phyloP scores from a whole-genome alignment of 2,329 filamentous ascomycete species.

The Parafenestella ontariensis region DNA sequence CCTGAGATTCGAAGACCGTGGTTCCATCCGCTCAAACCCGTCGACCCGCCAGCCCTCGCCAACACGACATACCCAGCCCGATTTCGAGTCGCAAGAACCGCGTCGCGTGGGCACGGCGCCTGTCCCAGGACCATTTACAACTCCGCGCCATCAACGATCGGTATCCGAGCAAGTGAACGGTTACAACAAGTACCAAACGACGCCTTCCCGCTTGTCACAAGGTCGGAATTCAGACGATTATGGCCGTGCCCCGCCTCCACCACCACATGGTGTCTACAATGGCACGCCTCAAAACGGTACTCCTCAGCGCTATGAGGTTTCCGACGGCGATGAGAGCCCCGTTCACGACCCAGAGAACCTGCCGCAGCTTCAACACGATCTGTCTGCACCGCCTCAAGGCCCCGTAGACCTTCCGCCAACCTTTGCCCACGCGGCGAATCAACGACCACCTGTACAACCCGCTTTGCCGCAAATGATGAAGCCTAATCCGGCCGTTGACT shows the following conservation, averaged over 20 bases:
- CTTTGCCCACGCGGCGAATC: conserved; percentile 77
- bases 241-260: conserved; percentile 51
- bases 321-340: conserved; percentile 40
- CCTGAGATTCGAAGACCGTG: conserved; percentile 54
- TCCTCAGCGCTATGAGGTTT: conserved; percentile 33
- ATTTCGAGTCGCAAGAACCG: conserved; percentile 36
- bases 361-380: conserved; percentile 45
- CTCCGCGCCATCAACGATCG: conserved; percentile 56
- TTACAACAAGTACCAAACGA: conserved; percentile 51
- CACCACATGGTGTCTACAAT: conserved; percentile 44
- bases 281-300: conserved; percentile 23
- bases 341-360: conserved; percentile 36
- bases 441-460: conserved; percentile 72
- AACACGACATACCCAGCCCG: conserved; percentile 28
- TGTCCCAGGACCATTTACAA: conserved; percentile 28
- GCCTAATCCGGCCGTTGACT: conserved; percentile 84
- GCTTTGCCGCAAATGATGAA: conserved; percentile 77
- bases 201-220: conserved; percentile 50
- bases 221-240: conserved; percentile 40
- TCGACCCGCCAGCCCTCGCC: conserved; percentile 55
- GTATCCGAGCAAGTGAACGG: conserved; percentile 56
- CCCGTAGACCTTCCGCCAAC: conserved; percentile 80
- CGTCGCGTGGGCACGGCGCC: conserved; percentile 56
- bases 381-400: conserved; percentile 64
- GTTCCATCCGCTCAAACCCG: conserved; percentile 52